Conservation (phyloP, 148 eudicot genomes). For the Rhododendron mucronatum region DNA sequence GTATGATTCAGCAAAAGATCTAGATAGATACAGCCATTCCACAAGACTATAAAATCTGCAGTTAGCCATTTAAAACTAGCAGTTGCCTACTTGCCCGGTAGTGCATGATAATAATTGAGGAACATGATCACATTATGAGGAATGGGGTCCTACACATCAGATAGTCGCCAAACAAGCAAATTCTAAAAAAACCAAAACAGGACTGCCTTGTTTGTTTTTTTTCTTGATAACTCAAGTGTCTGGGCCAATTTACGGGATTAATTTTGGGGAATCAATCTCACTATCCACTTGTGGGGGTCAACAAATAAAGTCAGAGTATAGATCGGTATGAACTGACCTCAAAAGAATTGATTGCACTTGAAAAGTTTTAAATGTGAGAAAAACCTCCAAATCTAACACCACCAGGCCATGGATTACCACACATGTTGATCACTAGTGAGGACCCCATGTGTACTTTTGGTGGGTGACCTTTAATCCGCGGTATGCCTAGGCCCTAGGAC, state of each 20-base stretch:
- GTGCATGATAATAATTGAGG: conserved; percentile 19
- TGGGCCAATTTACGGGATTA: background rate
- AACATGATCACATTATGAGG: conserved; percentile 2
- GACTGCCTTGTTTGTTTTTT: background rate
- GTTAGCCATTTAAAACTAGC: no score
- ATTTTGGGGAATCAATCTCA: background rate
- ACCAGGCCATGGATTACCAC: background rate
- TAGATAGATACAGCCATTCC: background rate
- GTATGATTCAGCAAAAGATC: background rate
- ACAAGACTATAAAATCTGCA: background rate
- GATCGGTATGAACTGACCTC: no score
- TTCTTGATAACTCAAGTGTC: no score
- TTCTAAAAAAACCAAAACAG: no score
- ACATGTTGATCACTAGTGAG: background rate
- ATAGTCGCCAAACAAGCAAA: background rate
- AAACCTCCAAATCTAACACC: background rate
- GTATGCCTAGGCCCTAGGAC: conserved; percentile 11
- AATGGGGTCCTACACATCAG: conserved; percentile 11
- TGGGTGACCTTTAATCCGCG: background rate
- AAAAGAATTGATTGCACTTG: no score
- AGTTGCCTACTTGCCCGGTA: no score
- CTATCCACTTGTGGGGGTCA: no score
- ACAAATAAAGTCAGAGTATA: no score
- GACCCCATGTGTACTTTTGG: background rate
- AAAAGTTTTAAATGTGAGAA: no score